Percentiles rank a stretch among this genome's conserved stretches.
Evolutionary conservation across 2,329 filamentous ascomycete genomes (phyloP).

Genomic region (Calonectria fujianensis): DNA sequence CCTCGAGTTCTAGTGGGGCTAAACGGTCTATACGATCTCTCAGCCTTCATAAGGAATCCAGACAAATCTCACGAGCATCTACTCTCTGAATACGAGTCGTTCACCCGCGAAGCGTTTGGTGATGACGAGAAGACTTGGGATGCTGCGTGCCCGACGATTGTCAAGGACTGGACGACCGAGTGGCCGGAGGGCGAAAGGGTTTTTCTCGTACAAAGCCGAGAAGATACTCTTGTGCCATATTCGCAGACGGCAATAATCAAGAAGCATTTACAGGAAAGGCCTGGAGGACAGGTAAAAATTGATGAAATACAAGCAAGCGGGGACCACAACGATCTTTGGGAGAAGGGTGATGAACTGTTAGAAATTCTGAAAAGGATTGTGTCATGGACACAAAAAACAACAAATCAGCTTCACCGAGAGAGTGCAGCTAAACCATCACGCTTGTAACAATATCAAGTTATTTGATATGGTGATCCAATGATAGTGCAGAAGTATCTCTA

Average conservation of each 20-base stretch:
- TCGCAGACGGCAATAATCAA: neutral
- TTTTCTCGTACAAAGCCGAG: neutral
- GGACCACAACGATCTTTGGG: neutral
- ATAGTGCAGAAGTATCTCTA: neutral
- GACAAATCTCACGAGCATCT: neutral
- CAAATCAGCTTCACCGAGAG: neutral
- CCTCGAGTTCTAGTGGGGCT: neutral
- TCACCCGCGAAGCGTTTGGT: neutral
- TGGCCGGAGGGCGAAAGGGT: neutral
- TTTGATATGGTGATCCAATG: neutral
- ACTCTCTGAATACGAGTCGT: neutral
- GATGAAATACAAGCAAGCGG: conserved; percentile 1
- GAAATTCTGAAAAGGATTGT: neutral
- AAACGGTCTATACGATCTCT: neutral
- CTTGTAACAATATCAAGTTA: neutral
- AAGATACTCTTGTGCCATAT: neutral
- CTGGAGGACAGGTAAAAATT: neutral
- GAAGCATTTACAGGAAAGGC: neutral
- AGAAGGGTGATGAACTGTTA: neutral
- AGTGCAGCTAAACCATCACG: neutral
- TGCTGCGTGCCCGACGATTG: neutral
- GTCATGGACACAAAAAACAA: neutral
- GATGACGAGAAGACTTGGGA: neutral
- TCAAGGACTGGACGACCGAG: neutral
- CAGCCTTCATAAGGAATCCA: neutral